Conservation (phyloP, 2,329 filamentous ascomycete species). For the Canariomyces notabilis region DNA sequence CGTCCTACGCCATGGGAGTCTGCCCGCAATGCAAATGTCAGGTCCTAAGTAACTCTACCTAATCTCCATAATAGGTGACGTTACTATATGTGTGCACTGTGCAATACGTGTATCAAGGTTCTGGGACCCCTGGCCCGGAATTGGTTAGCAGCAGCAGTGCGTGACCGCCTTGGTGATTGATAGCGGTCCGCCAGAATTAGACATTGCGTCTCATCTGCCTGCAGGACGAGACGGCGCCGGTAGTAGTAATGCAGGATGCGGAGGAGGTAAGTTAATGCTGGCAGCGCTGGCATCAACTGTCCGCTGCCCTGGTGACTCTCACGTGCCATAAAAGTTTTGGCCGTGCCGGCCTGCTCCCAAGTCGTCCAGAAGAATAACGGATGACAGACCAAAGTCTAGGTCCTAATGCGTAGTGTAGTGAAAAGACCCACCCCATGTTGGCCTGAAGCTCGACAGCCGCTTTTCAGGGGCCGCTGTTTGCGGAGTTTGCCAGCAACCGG, state of each 20-base stretch:
- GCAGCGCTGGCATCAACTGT: neutral
- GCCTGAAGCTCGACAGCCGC: conserved; percentile 1
- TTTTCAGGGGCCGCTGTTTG: conserved; percentile 11
- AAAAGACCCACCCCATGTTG: conserved; percentile 1
- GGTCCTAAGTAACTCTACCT: too few relatives aligned
- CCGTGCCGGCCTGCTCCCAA: neutral
- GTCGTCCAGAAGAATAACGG: neutral
- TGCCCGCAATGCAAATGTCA: too few relatives aligned
- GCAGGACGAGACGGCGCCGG: neutral
- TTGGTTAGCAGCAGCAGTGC: neutral
- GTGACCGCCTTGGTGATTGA: neutral
- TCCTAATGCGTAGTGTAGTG: too few relatives aligned
- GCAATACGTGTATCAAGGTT: neutral
- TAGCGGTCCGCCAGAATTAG: neutral
- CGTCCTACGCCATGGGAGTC: too few relatives aligned
- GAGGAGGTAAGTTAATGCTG: too few relatives aligned
- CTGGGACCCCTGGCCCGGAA: too few relatives aligned
- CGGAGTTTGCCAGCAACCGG: conserved; percentile 11
- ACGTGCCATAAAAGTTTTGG: conserved; percentile 6
- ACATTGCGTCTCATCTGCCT: neutral
- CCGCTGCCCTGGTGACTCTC: neutral
- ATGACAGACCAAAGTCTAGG: neutral
- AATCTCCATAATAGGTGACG: neutral
- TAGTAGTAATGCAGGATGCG: neutral
- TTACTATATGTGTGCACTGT: neutral